Evolutionary conservation across 768 basidiomycete genomes (phyloP).

Genomic region (Russula sp.): DNA sequence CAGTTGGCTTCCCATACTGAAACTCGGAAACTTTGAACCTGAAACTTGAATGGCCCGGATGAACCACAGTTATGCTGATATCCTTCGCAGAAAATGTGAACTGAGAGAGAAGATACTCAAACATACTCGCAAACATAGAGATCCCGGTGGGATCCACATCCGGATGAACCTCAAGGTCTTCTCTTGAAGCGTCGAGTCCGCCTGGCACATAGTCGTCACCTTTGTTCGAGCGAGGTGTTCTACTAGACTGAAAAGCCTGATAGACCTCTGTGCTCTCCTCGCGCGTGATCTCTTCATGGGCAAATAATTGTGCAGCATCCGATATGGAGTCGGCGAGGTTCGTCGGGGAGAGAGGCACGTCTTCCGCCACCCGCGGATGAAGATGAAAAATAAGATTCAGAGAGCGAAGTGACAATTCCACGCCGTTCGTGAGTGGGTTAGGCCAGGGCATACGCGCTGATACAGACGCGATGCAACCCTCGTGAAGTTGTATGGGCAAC

Average conservation of each 20-base stretch:
- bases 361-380: conserved; percentile 25
- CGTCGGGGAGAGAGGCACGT: conserved; percentile 24
- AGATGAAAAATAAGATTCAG: conserved; percentile 63
- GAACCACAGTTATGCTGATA: conserved; percentile 61
- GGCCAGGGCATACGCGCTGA: conserved; percentile 81
- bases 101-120: conserved; percentile 70
- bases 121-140: conserved; percentile 72
- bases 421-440: conserved; percentile 68
- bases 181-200: conserved; percentile 48
- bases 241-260: conserved; percentile 55
- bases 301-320: conserved; percentile 80
- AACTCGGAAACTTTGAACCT: conserved; percentile 54
- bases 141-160: conserved; percentile 68
- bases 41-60: conserved; percentile 56
- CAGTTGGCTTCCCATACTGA: conserved; percentile 46
- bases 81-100: conserved; percentile 73
- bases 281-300: conserved; percentile 72
- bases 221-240: conserved; percentile 22
- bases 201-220: conserved; percentile 57
- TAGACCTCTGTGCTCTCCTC: conserved; percentile 67
- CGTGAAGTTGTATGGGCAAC: conserved; percentile 60
- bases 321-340: conserved; percentile 74
- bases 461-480: conserved; percentile 69
- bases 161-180: conserved; percentile 36
- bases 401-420: conserved; percentile 64